A percentile compares a stretch with the other conserved stretches of the same genome.
phyloP scores from a whole-genome alignment of 257 asterid species.

The Coffea eugenioides region DNA sequence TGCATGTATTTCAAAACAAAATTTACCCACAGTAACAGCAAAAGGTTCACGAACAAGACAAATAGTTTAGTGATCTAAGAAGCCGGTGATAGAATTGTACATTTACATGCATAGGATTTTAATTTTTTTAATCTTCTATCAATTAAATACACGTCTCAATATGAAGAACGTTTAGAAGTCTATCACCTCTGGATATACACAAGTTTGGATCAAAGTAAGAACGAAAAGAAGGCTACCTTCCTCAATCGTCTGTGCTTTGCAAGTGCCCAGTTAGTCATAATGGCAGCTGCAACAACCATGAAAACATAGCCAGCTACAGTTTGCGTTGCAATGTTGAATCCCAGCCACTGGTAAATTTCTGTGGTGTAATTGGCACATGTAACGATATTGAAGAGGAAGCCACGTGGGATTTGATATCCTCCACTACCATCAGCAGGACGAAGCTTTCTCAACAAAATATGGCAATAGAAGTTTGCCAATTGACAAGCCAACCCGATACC shows the following conservation, averaged over 20 bases:
- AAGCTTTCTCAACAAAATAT: conserved; percentile 83
- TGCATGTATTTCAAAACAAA: background rate
- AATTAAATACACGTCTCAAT: background rate
- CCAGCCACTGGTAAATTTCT: conserved; percentile 98
- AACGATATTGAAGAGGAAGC: conserved; percentile 86
- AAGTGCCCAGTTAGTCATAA: conserved; percentile 99
- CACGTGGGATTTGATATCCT: conserved; percentile 93
- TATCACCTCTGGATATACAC: too few relatives aligned
- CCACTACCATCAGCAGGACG: conserved; percentile 58
- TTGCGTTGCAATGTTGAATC: conserved; percentile 93
- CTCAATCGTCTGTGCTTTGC: conserved; percentile 87
- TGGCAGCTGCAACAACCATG: conserved; percentile 92
- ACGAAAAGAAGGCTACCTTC: conserved; percentile 51
- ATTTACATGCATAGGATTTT: background rate
- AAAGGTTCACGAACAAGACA: background rate
- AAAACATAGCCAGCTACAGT: conserved; percentile 79
- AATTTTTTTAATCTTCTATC: background rate
- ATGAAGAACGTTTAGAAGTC: background rate
- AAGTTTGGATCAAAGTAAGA: background rate
- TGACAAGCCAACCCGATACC: conserved; percentile 83
- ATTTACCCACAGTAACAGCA: background rate
- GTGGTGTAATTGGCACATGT: conserved; percentile 98
- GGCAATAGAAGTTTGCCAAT: conserved; percentile 85
- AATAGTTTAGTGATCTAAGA: background rate
- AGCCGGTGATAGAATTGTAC: background rate